Evolutionary conservation across 2,329 filamentous ascomycete species (phyloP).

Genomic region (Metarhizium robertsii): DNA sequence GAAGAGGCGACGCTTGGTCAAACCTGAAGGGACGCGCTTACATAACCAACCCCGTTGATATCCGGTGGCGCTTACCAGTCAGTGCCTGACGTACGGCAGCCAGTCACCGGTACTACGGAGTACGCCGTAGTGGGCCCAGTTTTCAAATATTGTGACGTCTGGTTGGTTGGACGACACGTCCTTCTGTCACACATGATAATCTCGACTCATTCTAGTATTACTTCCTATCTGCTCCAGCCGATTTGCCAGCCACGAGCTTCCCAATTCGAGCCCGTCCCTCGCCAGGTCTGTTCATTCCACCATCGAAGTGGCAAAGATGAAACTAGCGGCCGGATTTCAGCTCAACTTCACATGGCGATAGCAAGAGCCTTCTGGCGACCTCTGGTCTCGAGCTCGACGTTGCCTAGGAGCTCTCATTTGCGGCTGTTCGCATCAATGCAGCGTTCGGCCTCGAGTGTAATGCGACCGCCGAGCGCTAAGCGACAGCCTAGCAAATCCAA

Average conservation of each 20-base stretch:
- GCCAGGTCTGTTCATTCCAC: neutral
- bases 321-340: neutral
- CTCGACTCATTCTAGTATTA: neutral
- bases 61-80: neutral
- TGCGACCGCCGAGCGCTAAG: neutral
- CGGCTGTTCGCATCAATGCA: neutral
- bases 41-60: neutral
- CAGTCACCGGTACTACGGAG: neutral
- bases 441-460: neutral
- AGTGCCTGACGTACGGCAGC: neutral
- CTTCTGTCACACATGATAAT: neutral
- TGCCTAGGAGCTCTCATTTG: neutral
- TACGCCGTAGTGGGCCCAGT: too few relatives aligned
- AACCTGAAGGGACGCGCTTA: neutral
- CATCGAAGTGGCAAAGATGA: constrained; percentile 9
- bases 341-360: constrained; percentile 15
- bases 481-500: constrained; percentile 1
- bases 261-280: neutral
- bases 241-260: neutral
- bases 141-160: neutral
- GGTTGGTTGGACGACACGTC: neutral
- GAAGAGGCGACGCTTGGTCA: too few relatives aligned
- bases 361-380: constrained; percentile 10
- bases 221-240: neutral
- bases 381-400: neutral